phyloP scores from a whole-genome alignment of 202 grass and related monocot species.

The Cymbopogon flexuosus region DNA sequence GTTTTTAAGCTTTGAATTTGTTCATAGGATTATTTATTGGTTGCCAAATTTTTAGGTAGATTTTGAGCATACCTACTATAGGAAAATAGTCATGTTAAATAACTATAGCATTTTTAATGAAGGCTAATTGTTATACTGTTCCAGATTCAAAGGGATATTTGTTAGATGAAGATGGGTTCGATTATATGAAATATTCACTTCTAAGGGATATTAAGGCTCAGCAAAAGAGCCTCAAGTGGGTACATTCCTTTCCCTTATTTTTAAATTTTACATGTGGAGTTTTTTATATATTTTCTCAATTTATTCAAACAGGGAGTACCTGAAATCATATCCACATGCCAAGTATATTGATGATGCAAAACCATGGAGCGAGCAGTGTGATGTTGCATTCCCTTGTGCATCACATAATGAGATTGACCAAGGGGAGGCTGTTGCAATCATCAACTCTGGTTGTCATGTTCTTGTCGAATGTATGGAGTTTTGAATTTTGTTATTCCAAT shows the following conservation, averaged over 20 bases:
- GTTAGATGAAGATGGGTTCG: constrained; percentile 88
- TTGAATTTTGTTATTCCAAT: constrained; percentile 25
- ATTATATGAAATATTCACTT: constrained; percentile 92
- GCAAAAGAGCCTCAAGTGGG: constrained; percentile 85
- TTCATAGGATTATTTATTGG: constrained; percentile 19
- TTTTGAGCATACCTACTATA: not conserved
- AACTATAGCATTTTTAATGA: constrained; percentile 19
- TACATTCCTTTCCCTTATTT: constrained; percentile 39
- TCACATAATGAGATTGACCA: constrained; percentile 96
- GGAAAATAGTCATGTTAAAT: not conserved
- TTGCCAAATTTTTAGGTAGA: constrained; percentile 4
- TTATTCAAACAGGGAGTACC: constrained; percentile 74
- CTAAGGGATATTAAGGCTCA: constrained; percentile 86
- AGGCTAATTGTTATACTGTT: constrained; percentile 19
- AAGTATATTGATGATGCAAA: constrained; percentile 84
- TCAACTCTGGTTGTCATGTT: constrained; percentile 78
- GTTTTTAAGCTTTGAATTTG: constrained; percentile 4
- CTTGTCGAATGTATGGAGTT: constrained; percentile 75
- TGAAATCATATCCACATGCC: constrained; percentile 82
- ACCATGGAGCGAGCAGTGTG: constrained; percentile 79
- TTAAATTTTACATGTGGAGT: constrained; percentile 18
- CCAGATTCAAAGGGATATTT: constrained; percentile 98
- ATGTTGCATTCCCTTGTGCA: constrained; percentile 94
- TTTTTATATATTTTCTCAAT: constrained; percentile 45
- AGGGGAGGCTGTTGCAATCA: constrained; percentile 65